Evolutionary conservation across 352 stramenopile genomes (phyloP).

Genomic region (Saprolegnia diclina): DNA sequence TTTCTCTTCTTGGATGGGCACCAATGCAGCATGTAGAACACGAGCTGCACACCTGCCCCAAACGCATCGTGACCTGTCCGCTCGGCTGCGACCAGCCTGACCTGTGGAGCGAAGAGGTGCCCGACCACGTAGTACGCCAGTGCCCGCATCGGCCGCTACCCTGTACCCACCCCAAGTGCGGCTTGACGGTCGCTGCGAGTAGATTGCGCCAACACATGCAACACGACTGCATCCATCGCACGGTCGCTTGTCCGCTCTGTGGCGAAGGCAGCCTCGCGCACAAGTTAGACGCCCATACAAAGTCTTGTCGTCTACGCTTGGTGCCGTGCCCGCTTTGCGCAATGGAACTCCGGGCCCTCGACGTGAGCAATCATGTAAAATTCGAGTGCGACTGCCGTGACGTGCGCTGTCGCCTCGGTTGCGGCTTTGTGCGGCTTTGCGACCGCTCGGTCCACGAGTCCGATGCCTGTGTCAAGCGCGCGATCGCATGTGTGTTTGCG

Average conservation of each 20-base stretch:
- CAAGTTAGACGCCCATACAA: slow-evolving; percentile 35
- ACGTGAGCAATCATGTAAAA: slow-evolving; percentile 46
- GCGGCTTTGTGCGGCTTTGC: slow-evolving; percentile 38
- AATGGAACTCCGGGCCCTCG: slow-evolving; percentile 30
- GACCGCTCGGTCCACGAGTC: slow-evolving; percentile 47
- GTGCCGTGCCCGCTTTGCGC: slow-evolving; percentile 49
- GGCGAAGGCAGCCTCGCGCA: slow-evolving; percentile 52
- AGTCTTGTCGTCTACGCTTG: slow-evolving; percentile 39
- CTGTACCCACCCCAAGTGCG: slow-evolving; percentile 53
- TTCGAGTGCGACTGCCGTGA: slow-evolving; percentile 41
- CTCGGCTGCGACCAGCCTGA: slow-evolving; percentile 28
- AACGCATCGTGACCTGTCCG: slow-evolving; percentile 48
- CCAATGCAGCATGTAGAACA: slow-evolving; percentile 45
- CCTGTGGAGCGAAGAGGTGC: slow-evolving; percentile 50
- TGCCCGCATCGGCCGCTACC: slow-evolving; percentile 35
- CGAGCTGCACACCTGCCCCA: slow-evolving; percentile 41
- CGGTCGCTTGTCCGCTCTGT: slow-evolving; percentile 41
- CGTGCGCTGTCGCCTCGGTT: slow-evolving; percentile 70
- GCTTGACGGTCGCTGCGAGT: slow-evolving; percentile 26
- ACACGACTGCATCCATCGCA: slow-evolving; percentile 43
- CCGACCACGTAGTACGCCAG: slow-evolving; percentile 32
- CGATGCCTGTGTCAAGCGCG: slow-evolving; percentile 46
- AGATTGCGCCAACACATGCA: slow-evolving; percentile 33
- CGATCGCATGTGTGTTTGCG: slow-evolving; percentile 35
- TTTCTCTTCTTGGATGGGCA: slow-evolving; percentile 33